Evolutionary conservation across 441 rosid genomes (phyloP).

Genomic region (Corymbia calophylla): DNA sequence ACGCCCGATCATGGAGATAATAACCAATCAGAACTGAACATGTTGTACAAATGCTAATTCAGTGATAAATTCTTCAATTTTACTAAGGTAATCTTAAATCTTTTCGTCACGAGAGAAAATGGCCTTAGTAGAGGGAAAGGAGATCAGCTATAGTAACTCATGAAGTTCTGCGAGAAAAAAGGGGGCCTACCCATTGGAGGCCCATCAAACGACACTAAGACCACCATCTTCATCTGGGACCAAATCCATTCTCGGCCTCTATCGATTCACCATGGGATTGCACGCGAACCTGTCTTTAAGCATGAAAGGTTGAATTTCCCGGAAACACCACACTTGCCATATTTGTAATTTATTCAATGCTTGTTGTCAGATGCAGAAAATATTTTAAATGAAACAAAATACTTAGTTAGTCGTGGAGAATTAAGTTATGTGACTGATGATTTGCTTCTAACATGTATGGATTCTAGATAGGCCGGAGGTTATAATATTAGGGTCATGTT

Average conservation of each 20-base stretch:
- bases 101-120: too few relatives aligned
- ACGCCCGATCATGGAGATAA: neutral
- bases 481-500: too few relatives aligned
- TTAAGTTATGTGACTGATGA: neutral
- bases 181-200: neutral
- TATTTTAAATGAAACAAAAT: neutral
- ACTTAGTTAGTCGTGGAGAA: too few relatives aligned
- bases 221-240: neutral
- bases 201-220: constrained; percentile 55
- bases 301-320: neutral
- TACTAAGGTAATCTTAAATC: too few relatives aligned
- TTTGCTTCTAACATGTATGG: neutral
- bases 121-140: too few relatives aligned
- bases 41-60: too few relatives aligned
- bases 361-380: neutral
- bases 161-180: too few relatives aligned
- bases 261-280: neutral
- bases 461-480: neutral
- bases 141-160: too few relatives aligned
- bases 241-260: neutral
- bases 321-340: neutral
- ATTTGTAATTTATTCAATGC: neutral
- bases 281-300: neutral
- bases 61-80: too few relatives aligned
- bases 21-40: too few relatives aligned